These are phyloP conservation scores for Tricholomella constricta DNA, from an alignment of 768 basidiomycete species.

Conservation along the genomic window DNA sequence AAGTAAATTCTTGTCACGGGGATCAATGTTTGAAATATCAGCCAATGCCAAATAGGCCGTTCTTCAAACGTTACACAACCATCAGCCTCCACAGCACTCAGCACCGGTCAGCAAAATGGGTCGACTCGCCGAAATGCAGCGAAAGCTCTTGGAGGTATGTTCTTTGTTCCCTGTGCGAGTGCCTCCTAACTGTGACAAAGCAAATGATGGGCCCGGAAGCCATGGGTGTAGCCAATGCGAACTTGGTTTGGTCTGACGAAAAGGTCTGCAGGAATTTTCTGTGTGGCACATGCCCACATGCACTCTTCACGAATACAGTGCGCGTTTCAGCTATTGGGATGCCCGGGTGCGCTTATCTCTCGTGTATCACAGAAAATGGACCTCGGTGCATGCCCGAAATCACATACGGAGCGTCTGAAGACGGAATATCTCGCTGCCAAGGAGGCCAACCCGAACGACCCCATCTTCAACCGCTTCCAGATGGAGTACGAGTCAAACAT, in stretches of 20 bases:
- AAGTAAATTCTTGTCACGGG: too few relatives aligned
- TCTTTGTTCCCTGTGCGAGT: conserved; percentile 32
- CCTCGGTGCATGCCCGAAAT: conserved; percentile 94
- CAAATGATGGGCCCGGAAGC: conserved; percentile 99
- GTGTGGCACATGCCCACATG: conserved; percentile 98
- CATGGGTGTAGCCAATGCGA: conserved; percentile 93
- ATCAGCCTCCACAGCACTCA: conserved; percentile 16
- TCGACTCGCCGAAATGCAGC: conserved; percentile 94
- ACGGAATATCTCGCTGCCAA: conserved; percentile 84
- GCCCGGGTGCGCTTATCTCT: conserved; percentile 3
- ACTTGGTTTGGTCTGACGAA: conserved; percentile 92
- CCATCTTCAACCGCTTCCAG: conserved; percentile 85
- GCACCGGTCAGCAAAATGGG: conserved; percentile 63
- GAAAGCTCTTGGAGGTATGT: conserved; percentile 73
- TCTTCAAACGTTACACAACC: conserved; percentile 19
- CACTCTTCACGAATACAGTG: conserved; percentile 97
- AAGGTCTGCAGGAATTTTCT: conserved; percentile 99
- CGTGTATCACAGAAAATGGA: conserved; percentile 88
- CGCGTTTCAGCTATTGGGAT: conserved; percentile 29
- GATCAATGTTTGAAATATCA: conserved; percentile 8
- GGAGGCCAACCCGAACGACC: conserved; percentile 74
- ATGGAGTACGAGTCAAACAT: conserved; percentile 96
- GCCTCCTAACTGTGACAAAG: conserved; percentile 52
- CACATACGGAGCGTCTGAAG: conserved; percentile 92
- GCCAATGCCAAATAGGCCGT: conserved; percentile 17